Percentiles rank a stretch among this genome's conserved stretches.
These are phyloP conservation scores for Lipomyces oligophaga DNA, from an alignment of 805 yeast genomes.

Conservation along the genomic window DNA sequence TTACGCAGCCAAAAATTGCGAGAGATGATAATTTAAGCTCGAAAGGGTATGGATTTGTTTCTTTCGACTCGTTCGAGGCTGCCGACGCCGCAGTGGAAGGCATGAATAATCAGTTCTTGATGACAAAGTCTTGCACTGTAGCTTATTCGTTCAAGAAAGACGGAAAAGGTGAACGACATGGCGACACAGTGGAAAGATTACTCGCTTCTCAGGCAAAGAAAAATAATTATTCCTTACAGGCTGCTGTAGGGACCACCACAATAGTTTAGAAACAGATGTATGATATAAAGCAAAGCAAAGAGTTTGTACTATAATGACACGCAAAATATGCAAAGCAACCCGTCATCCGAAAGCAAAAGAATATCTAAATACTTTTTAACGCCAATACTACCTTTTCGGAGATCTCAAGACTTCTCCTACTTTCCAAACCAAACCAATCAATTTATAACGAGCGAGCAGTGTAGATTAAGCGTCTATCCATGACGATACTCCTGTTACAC, in stretches of 20 bases:
- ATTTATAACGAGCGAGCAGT: neutral
- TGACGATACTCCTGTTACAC: neutral
- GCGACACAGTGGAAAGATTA: constrained; percentile 71
- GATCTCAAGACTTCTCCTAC: no score
- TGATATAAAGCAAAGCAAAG: neutral
- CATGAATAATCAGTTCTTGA: constrained; percentile 64
- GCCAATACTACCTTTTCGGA: no score
- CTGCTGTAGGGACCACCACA: constrained; percentile 2
- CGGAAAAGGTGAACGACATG: constrained; percentile 58
- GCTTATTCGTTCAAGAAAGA: constrained; percentile 70
- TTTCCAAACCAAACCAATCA: no score
- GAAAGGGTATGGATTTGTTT: constrained; percentile 64
- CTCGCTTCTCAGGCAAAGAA: constrained; percentile 61
- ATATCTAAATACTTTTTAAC: neutral
- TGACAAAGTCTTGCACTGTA: constrained; percentile 59
- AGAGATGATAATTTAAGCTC: constrained; percentile 47
- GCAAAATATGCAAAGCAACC: neutral
- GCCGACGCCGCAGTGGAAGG: constrained; percentile 69
- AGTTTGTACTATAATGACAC: neutral
- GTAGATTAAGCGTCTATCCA: neutral
- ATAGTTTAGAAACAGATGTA: neutral
- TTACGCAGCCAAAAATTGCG: constrained; percentile 48
- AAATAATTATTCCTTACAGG: constrained; percentile 31
- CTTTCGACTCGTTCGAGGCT: constrained; percentile 58
- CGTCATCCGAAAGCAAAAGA: neutral